These are phyloP conservation scores for Termitomyces sp. DNA, from an alignment of 768 basidiomycete species.

Conservation along the genomic window DNA sequence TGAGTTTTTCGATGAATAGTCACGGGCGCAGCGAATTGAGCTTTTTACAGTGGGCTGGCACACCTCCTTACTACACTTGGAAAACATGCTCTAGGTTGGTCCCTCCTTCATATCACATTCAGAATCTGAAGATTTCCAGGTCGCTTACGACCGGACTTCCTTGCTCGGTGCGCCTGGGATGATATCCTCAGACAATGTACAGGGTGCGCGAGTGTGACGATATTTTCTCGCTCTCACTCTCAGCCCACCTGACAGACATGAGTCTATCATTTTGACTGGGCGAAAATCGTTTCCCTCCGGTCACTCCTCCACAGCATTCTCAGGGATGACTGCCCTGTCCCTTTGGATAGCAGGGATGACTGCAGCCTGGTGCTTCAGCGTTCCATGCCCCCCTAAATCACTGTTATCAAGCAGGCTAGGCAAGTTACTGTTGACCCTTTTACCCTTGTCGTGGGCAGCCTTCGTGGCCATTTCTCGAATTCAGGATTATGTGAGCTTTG, in stretches of 20 bases:
- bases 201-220: conserved; percentile 35
- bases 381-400: conserved; percentile 28
- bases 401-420: conserved; percentile 42
- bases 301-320: conserved; percentile 62
- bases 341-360: conserved; percentile 64
- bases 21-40: background rate
- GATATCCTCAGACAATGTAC: conserved; percentile 40
- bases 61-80: conserved; percentile 43
- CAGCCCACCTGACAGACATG: conserved; percentile 21
- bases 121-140: conserved; percentile 21
- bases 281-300: conserved; percentile 66
- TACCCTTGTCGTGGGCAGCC: conserved; percentile 49
- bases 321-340: conserved; percentile 58
- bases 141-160: conserved; percentile 61
- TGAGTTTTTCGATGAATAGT: conserved; percentile 18
- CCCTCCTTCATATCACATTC: background rate
- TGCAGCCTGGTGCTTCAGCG: conserved; percentile 48
- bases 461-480: conserved; percentile 60
- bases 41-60: conserved; percentile 31
- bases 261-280: conserved; percentile 37
- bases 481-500: conserved; percentile 56
- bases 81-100: conserved; percentile 55
- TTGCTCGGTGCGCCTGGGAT: conserved; percentile 61
- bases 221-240: background rate
- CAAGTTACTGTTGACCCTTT: conserved; percentile 39